Evolutionary conservation across 2,329 filamentous ascomycete genomes (phyloP), one percentile per base, ranked within the genome.

Genomic region (Pyricularia sp.): DNA sequence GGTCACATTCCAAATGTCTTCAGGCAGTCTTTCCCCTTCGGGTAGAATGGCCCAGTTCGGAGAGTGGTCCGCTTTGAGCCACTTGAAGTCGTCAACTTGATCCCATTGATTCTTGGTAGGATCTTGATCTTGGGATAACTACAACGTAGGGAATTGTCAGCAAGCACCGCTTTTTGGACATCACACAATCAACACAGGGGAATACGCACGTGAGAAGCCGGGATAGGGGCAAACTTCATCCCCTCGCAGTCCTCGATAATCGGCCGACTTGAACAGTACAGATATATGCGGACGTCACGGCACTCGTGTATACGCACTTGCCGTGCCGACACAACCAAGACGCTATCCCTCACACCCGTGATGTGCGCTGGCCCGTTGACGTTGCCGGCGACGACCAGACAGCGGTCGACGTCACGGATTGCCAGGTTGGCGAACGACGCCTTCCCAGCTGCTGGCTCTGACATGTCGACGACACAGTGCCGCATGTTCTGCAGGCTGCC

Each of bases 1-100:
- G 12, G 88, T 82, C 36, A 86, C 84, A 66, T 82, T 86, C 93
- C 93, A 97, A 0, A 90, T 81, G 1, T 85, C 81, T 1, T 90
- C 86, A 0, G 79, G 73, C 14, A 94, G 79, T 28, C 85, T 84
- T 68, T 89, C 81, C 0, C 82, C 82, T 68, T 88, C 84, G 1
- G 86, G 81, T 26, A 98, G 73, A 2, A 92, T 79, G 42, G 83
- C 86, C 93, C 94, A 99, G 76, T 99, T 94, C 2, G 95, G 95
- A 76, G 92, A 97, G 33, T 88, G 87, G 69, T 92, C 92, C 20
- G 86, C 84, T 78, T 94, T 96, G 71, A 97, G 85, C 95, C 95
- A 98, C 80, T 97, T 97, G 83, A 99, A 99, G 78, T 99, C 95
- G 77, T 98, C 92, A 20, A 98, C 92, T 74, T 95, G 88, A 73